phyloP scores from a whole-genome alignment of 768 basidiomycete species.

The Cubamyces lactineus region DNA sequence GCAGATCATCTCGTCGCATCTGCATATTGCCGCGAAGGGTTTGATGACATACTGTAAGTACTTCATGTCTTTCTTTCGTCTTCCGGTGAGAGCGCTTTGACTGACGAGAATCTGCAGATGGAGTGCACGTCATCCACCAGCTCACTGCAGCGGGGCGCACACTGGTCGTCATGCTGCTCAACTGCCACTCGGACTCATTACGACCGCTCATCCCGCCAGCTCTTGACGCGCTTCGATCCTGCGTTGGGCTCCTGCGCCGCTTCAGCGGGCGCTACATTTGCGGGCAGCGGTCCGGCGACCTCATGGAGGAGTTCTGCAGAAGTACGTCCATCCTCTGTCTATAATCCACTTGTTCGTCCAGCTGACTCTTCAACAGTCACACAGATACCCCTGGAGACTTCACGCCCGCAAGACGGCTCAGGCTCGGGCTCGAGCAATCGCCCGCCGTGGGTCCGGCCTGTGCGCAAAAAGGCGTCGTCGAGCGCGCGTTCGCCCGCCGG shows the following conservation, averaged over 20 bases:
- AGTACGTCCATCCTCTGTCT: slow-evolving; percentile 52
- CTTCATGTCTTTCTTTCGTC: slow-evolving; percentile 11
- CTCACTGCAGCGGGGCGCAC: slow-evolving; percentile 93
- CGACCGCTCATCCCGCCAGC: slow-evolving; percentile 79
- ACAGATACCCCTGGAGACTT: slow-evolving; percentile 80
- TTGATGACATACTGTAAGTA: slow-evolving; percentile 93
- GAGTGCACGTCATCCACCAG: slow-evolving; percentile 95
- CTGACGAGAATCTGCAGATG: slow-evolving; percentile 54
- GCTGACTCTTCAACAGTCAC: slow-evolving; percentile 53
- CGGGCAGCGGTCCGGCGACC: slow-evolving; percentile 86
- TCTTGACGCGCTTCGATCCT: slow-evolving; percentile 84
- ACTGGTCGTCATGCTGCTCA: slow-evolving; percentile 82
- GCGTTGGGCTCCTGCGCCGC: slow-evolving; percentile 82
- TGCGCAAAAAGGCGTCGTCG: slow-evolving; percentile 73
- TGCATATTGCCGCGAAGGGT: slow-evolving; percentile 84
- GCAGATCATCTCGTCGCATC: slow-evolving; percentile 79
- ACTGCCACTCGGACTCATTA: slow-evolving; percentile 80
- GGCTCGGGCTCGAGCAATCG: slow-evolving; percentile 51
- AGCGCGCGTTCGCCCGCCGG: slow-evolving; percentile 43
- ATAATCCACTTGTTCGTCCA: not conserved
- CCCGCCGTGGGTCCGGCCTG: slow-evolving; percentile 88
- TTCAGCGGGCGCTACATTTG: slow-evolving; percentile 94
- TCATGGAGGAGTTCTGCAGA: slow-evolving; percentile 95
- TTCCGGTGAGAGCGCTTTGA: not conserved
- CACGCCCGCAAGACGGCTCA: slow-evolving; percentile 51